These are phyloP conservation scores for Remersonia thermophila DNA, from an alignment of 2,329 filamentous ascomycete genomes.

Conservation along the genomic window DNA sequence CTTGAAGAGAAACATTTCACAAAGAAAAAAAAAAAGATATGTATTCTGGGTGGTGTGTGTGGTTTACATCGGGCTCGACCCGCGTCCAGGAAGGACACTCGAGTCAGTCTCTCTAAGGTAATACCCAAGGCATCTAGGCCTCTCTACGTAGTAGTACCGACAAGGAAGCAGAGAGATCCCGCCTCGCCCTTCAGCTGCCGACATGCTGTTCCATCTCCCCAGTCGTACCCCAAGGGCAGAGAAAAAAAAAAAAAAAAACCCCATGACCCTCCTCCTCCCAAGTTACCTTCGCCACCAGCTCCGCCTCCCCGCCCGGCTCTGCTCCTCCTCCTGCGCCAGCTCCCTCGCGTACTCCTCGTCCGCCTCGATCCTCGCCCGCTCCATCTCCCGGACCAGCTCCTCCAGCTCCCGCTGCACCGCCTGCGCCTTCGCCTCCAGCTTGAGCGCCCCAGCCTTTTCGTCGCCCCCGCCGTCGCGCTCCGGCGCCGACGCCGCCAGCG, in stretches of 20 bases:
- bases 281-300: neutral
- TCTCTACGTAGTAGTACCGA: no score
- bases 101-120: no score
- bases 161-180: no score
- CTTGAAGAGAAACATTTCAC: no score
- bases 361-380: constrained; percentile 29
- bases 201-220: no score
- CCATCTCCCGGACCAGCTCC: constrained; percentile 26
- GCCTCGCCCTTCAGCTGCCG: no score
- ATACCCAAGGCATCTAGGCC: no score
- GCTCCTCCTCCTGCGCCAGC: constrained; percentile 24
- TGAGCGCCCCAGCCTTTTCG: constrained; percentile 2
- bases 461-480: neutral
- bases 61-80: no score
- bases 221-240: no score
- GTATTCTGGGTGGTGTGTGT: no score
- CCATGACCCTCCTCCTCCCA: neutral
- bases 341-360: constrained; percentile 36
- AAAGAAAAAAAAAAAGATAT: no score
- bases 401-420: constrained; percentile 27
- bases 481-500: constrained; percentile 2
- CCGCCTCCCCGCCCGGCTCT: constrained; percentile 1
- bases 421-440: constrained; percentile 15
- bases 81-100: no score
- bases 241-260: neutral